Base-by-base conservation (phyloP, 2,329 filamentous ascomycete species). In the Ramularia collo-cygni region DNA sequence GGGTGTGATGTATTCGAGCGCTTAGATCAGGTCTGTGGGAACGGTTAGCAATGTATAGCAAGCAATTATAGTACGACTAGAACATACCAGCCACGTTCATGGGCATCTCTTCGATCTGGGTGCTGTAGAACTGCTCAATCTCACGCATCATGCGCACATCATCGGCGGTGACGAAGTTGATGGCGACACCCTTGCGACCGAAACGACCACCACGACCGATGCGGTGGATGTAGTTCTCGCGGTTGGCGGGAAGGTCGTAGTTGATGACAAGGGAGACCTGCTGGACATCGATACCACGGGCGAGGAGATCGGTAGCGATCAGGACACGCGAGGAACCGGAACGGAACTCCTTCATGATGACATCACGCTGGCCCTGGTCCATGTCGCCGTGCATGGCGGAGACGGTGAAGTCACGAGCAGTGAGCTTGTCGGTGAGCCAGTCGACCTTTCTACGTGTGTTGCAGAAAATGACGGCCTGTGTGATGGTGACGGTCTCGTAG, bases 261-360 rank as follows among this genome's bases (percentile, higher is more conserved):
- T 98, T 98, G 80, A 98, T 98, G 74, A 98, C 92, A 66, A 98
- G 77, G 45, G 90, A 95, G 49, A 98, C 92, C 75, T 98, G 92
- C 77, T 98, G 92, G 62, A 98, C 92, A 71, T 98, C 92, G 71
- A 98, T 98, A 83, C 92, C 92, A 84, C 92, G 90, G 66, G 92
- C 92, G 67, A 95, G 77, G 52, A 98, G 79, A 66, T 98, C 92
- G 53, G 92, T 98, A 69, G 92, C 88, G 64, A 98, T 98, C 63
- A 98, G 77, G 57, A 98, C 92, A 83, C 92, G 89, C 53, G 89
- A 95, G 66, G 89, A 95, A 56, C 92, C 92, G 56, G 89, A 95
- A 63, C 92, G 88, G 85, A 98, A 98, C 76, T 98, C 92, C 81
- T 98, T 95, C 92, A 98, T 98, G 71, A 98, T 98, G 64, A 94